Conservation (phyloP, 2,329 filamentous ascomycete species). For the Xylogone sp. region DNA sequence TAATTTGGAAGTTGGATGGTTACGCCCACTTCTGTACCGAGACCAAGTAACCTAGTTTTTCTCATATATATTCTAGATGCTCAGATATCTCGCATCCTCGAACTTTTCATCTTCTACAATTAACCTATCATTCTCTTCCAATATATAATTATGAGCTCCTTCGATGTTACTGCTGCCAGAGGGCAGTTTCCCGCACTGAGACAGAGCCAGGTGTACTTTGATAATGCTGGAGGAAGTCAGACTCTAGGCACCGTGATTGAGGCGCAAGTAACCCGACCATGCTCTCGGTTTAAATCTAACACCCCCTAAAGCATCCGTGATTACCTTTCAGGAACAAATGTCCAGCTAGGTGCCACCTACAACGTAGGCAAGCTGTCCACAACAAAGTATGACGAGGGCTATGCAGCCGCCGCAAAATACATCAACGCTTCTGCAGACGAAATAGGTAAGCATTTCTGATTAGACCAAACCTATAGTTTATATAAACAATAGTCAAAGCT, state of each 20-base stretch:
- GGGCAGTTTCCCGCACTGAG: conserved; percentile 65
- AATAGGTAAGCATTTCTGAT: conserved; percentile 43
- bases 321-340: conserved; percentile 66
- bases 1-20: not conserved
- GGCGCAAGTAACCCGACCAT: conserved; percentile 43
- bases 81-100: not conserved
- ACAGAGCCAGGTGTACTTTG: conserved; percentile 66
- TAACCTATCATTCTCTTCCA: not conserved
- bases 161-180: conserved; percentile 54
- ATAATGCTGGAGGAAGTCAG: conserved; percentile 77
- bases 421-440: conserved; percentile 65
- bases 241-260: conserved; percentile 63
- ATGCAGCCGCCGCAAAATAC: conserved; percentile 63
- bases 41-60: not conserved
- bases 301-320: conserved; percentile 49
- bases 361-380: conserved; percentile 56
- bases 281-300: conserved; percentile 2
- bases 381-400: conserved; percentile 54
- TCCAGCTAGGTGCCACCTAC: conserved; percentile 73
- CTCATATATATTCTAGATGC: no score
- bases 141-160: conserved; percentile 25
- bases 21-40: not conserved
- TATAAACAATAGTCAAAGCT: not conserved
- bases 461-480: not conserved
- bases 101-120: not conserved